Conservation (phyloP, 257 asterid genomes). For the Primulina tabacum region DNA sequence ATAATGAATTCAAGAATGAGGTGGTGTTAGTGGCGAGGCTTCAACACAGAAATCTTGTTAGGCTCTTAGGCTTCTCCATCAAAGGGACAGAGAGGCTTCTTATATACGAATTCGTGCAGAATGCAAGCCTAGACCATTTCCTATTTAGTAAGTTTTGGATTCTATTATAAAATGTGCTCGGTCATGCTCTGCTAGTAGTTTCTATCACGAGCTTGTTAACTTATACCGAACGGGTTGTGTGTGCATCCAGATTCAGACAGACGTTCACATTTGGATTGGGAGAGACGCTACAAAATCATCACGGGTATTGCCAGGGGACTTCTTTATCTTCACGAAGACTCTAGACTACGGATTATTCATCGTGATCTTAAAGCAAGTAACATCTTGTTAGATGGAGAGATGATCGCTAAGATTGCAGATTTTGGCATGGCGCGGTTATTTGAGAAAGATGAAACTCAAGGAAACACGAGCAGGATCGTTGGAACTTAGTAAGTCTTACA, state of each 20-base stretch:
- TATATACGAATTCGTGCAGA: constrained; percentile 32
- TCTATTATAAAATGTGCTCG: neutral
- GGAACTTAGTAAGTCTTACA: constrained; percentile 28
- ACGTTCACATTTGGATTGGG: constrained; percentile 26
- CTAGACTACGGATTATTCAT: constrained; percentile 20
- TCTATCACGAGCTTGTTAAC: neutral
- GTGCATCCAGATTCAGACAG: constrained; percentile 18
- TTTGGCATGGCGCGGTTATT: constrained; percentile 27
- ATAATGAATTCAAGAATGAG: constrained; percentile 31
- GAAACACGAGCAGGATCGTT: constrained; percentile 21
- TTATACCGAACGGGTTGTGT: neutral
- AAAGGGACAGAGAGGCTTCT: constrained; percentile 34
- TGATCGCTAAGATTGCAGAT: constrained; percentile 34
- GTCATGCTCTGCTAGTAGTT: neutral
- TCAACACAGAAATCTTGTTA: constrained; percentile 31
- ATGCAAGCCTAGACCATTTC: constrained; percentile 30
- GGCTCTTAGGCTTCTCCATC: constrained; percentile 30
- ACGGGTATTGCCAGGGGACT: constrained; percentile 28
- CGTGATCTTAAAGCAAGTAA: constrained; percentile 34
- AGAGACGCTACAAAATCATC: constrained; percentile 31
- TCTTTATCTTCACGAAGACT: constrained; percentile 35
- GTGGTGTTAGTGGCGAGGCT: constrained; percentile 30
- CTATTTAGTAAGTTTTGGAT: constrained; percentile 23
- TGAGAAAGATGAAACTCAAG: constrained; percentile 25
- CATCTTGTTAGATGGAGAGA: constrained; percentile 25